These are phyloP conservation scores for Magnolia changhungtana DNA, from an alignment of 164 flowering plant species.

Conservation along the genomic window DNA sequence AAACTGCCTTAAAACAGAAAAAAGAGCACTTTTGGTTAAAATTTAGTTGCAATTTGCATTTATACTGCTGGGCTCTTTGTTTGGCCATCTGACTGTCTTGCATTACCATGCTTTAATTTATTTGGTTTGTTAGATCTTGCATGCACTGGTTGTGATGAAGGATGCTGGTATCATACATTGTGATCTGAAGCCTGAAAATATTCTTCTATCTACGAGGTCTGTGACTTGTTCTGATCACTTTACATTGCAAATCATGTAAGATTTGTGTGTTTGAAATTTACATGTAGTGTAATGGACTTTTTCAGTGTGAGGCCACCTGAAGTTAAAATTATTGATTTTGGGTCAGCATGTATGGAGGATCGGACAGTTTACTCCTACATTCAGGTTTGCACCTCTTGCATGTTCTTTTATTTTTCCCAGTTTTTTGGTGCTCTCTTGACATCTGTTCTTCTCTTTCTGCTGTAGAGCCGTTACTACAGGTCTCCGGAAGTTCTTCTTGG, in stretches of 20 bases:
- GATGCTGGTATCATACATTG: conserved; percentile 97
- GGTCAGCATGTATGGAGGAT: conserved; percentile 98
- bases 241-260: neutral
- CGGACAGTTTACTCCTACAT: conserved; percentile 97
- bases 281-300: conserved; percentile 17
- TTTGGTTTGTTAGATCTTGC: conserved; percentile 55
- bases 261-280: conserved; percentile 19
- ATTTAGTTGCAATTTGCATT: no score
- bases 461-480: conserved; percentile 98
- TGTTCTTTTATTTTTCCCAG: neutral
- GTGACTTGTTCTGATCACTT: conserved; percentile 17
- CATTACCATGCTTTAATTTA: neutral
- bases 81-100: neutral
- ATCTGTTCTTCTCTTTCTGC: conserved; percentile 13
- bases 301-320: conserved; percentile 75
- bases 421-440: neutral
- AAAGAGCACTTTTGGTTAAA: no score
- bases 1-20: neutral
- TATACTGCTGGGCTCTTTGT: neutral
- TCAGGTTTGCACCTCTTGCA: conserved; percentile 54
- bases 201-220: conserved; percentile 87
- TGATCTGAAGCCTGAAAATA: conserved; percentile 99
- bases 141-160: conserved; percentile 80
- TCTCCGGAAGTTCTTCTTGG: conserved; percentile 99
- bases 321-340: conserved; percentile 95